Evolutionary conservation across 495 filamentous ascomycete species (phyloP), one percentile per base, ranked within the genome.

Genomic region (Penicillium atrosanguineum): DNA sequence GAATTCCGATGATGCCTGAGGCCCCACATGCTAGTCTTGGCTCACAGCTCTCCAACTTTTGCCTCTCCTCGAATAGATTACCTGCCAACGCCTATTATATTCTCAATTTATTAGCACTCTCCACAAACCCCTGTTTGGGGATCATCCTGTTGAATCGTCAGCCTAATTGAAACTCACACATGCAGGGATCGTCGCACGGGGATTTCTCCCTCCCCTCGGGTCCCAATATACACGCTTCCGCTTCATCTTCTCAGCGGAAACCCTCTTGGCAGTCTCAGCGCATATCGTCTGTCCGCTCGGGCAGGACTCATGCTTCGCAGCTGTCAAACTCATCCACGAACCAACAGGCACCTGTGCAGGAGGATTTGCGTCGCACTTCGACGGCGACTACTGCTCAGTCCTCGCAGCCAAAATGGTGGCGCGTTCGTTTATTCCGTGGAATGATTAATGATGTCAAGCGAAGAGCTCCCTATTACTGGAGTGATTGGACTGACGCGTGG

Each of bases 401-500:
- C 16, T 40, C 55, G 14, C 37, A 56, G 40, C 50, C 63, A 20
- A 73, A 70, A 66, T 87, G 85, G 85, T 88, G 83, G 82, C 80
- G 70, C 52, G 76, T 87, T 26, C 76, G 69, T 31, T 72, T 79
- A 12, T 79, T 80, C 57, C 73, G 72, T 4, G 77, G 89, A 56
- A 92, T 94, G 84, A 63, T 81, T 37, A 82, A 88, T 57, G 89
- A 94, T 71, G 61, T 91, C 47, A 83, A 81, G 51, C 81, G 88
- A 45, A 75, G 89, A 53, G 80, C 78, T 5, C 89, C 89, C 9
- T 92, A 78, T 65, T 94, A 91, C 60, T 75, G 71, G 72, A 88
- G 83, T 65, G 89, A 94, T 70, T 91, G 86, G 87, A 77, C 70
- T 26, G 89, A 93, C 72, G 89, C 89, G 3, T 91, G 87, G 88